phyloP scores from a whole-genome alignment of 106 monocot species.

The Platanthera guangdongensis region DNA sequence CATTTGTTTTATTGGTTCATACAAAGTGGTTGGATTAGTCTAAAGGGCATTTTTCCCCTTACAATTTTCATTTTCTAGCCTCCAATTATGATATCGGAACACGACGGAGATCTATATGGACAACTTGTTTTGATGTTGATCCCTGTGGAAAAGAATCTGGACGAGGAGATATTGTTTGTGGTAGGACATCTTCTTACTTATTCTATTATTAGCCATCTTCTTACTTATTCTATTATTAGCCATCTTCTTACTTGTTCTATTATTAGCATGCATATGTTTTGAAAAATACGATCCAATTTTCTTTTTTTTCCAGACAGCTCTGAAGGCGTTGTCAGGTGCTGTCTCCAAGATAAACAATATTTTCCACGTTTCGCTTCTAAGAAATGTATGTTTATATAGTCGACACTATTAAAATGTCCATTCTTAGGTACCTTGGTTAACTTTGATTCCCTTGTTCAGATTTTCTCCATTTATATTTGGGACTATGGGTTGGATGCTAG shows the following conservation, averaged over 20 bases:
- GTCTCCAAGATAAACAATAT: slow-evolving; percentile 35
- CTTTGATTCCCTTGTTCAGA: slow-evolving; percentile 19
- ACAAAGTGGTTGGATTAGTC: background rate
- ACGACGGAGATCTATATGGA: slow-evolving; percentile 40
- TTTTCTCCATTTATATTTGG: slow-evolving; percentile 51
- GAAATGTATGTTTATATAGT: slow-evolving; percentile 30
- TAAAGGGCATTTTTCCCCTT: background rate
- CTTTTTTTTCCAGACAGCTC: slow-evolving; percentile 23
- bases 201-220: background rate
- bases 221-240: background rate
- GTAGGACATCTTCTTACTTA: slow-evolving; percentile 17
- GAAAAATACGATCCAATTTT: background rate
- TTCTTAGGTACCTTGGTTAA: background rate
- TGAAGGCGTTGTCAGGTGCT: slow-evolving; percentile 41
- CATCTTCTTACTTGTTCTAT: background rate
- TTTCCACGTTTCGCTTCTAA: slow-evolving; percentile 35
- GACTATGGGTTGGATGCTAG: slow-evolving; percentile 37
- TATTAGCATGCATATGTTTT: background rate
- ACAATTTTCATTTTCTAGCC: slow-evolving; percentile 14
- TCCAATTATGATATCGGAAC: slow-evolving; percentile 16
- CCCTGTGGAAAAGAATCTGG: slow-evolving; percentile 18
- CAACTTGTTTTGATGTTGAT: slow-evolving; percentile 31
- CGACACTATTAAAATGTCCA: background rate
- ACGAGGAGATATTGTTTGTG: slow-evolving; percentile 45
- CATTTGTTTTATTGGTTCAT: background rate